These are phyloP conservation scores for Penicillium pulvis DNA, from an alignment of 495 filamentous ascomycete species.

Conservation along the genomic window DNA sequence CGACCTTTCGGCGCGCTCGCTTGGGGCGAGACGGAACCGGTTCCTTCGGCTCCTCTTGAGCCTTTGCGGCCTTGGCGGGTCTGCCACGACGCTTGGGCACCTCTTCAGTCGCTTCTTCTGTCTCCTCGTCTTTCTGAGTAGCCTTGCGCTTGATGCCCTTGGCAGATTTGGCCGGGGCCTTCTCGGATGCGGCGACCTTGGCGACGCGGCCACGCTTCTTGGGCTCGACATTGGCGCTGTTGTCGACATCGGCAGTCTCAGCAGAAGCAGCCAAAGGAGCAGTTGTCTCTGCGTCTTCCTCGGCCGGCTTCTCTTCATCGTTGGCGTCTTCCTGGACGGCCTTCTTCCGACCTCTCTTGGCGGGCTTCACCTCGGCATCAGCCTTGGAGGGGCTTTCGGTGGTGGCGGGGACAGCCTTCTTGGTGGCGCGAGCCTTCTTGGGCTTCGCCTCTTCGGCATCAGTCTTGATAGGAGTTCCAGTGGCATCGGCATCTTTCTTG, in stretches of 20 bases:
- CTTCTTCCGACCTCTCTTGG: slow-evolving; percentile 20
- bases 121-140: slow-evolving; percentile 28
- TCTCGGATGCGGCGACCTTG: slow-evolving; percentile 29
- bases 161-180: slow-evolving; percentile 25
- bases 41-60: slow-evolving; percentile 17
- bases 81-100: slow-evolving; percentile 25
- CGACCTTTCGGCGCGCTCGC: not conserved
- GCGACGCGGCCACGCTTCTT: slow-evolving; percentile 35
- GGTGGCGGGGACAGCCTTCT: not conserved
- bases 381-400: slow-evolving; percentile 22
- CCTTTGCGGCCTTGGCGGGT: slow-evolving; percentile 24
- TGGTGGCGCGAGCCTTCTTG: slow-evolving; percentile 11
- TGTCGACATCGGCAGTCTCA: slow-evolving; percentile 2
- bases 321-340: slow-evolving; percentile 18
- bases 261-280: slow-evolving; percentile 9
- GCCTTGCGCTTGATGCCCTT: slow-evolving; percentile 29
- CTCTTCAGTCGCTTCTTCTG: slow-evolving; percentile 20
- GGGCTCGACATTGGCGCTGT: slow-evolving; percentile 1
- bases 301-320: slow-evolving; percentile 29
- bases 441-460: slow-evolving; percentile 13
- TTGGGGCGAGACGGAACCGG: not conserved
- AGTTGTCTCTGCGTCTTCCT: slow-evolving; percentile 32
- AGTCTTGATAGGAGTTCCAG: slow-evolving; percentile 21
- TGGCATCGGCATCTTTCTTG: not conserved
- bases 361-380: slow-evolving; percentile 18